Percentiles rank a stretch among this genome's conserved stretches.
These are phyloP conservation scores for Gossypium schwendimanii DNA, from an alignment of 441 rosid genomes.

Conservation along the genomic window DNA sequence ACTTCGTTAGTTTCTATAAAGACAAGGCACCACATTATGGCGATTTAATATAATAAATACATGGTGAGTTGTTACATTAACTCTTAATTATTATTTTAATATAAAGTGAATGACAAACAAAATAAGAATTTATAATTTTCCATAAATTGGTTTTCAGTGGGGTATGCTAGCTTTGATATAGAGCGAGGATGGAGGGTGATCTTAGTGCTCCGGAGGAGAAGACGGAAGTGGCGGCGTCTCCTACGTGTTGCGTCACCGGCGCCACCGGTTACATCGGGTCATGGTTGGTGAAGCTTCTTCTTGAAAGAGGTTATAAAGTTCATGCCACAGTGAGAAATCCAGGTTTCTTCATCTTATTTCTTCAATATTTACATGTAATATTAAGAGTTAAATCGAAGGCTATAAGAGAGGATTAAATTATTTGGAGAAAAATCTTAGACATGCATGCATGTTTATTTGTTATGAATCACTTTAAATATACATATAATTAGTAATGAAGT, in stretches of 20 bases:
- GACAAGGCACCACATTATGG: neutral
- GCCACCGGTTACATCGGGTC: constrained; percentile 79
- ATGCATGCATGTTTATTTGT: neutral
- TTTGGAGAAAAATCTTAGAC: neutral
- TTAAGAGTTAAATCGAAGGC: neutral
- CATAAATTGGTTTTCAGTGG: neutral
- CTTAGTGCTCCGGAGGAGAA: constrained; percentile 11
- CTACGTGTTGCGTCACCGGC: constrained; percentile 71
- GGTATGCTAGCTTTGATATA: neutral
- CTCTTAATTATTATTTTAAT: neutral
- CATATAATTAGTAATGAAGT: neutral
- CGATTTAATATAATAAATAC: neutral
- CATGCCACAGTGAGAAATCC: constrained; percentile 72
- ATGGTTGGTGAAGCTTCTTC: constrained; percentile 68
- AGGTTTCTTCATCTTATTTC: constrained; percentile 21
- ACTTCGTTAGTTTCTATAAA: neutral
- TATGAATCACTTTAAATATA: neutral
- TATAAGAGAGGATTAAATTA: neutral
- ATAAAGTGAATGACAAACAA: neutral
- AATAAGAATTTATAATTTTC: neutral
- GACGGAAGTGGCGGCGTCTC: neutral
- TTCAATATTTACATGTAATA: neutral
- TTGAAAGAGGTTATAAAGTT: constrained; percentile 46
- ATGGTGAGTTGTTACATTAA: neutral
- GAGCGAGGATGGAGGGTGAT: constrained; percentile 4